Evolutionary conservation across 2,329 filamentous ascomycete species (phyloP).

Genomic region (Graphilbum fragrans): DNA sequence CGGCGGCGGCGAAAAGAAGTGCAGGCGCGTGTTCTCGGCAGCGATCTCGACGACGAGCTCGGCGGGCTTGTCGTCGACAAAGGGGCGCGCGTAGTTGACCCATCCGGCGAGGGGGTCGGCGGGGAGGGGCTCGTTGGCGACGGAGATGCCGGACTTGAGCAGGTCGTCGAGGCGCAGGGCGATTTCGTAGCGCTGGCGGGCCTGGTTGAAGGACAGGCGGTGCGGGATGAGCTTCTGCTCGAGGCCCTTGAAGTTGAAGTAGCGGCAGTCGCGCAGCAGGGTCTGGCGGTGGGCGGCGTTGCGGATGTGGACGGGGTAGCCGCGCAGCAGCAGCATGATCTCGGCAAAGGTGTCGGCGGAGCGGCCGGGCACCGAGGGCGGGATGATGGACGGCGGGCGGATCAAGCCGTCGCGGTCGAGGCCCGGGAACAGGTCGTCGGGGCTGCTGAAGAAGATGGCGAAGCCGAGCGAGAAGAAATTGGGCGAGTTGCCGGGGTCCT

Average conservation of each 20-base stretch:
- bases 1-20: constrained; percentile 22
- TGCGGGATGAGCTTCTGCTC: constrained; percentile 80
- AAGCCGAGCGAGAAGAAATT: constrained; percentile 95
- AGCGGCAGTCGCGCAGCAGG: constrained; percentile 75
- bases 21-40: constrained; percentile 48
- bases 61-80: constrained; percentile 60
- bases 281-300: constrained; percentile 65
- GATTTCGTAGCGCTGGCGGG: constrained; percentile 60
- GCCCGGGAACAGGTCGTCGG: constrained; percentile 73
- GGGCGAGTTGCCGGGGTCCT: constrained; percentile 73
- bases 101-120: constrained; percentile 27
- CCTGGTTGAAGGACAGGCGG: constrained; percentile 61
- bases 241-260: constrained; percentile 84
- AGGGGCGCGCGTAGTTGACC: constrained; percentile 75
- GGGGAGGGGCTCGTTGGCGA: constrained; percentile 34
- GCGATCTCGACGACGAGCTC: constrained; percentile 76
- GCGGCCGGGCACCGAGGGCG: constrained; percentile 68
- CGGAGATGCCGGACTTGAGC: constrained; percentile 71
- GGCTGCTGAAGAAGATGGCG: constrained; percentile 72
- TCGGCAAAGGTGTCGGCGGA: constrained; percentile 78
- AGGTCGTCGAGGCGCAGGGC: constrained; percentile 71
- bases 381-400: constrained; percentile 74
- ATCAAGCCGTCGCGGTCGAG: constrained; percentile 67
- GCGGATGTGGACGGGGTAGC: constrained; percentile 69
- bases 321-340: constrained; percentile 67